Conservation (phyloP, 164 flowering plant genomes). For the Nymphaea thermarum region DNA sequence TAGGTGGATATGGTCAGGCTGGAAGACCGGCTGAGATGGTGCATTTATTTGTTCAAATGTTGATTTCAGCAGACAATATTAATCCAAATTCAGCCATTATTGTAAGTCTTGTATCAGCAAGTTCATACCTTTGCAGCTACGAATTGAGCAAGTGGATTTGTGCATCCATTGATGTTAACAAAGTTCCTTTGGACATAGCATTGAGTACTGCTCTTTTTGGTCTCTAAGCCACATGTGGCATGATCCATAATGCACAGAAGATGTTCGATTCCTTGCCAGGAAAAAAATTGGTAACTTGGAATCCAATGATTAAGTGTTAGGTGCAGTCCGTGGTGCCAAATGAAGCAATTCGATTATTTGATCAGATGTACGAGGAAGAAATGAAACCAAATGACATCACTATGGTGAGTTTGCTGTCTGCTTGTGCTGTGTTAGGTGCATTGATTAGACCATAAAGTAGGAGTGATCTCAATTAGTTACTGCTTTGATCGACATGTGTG, state of each 20-base stretch:
- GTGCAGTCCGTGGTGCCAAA: conserved; percentile 15
- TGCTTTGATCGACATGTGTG: conserved; percentile 25
- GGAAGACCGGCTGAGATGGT: conserved; percentile 20
- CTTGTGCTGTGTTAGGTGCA: conserved; percentile 31
- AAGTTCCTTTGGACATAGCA: conserved; percentile 13
- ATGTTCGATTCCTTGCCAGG: conserved; percentile 15
- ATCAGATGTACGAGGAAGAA: conserved; percentile 11
- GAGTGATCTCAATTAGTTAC: conserved; percentile 18
- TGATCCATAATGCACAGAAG: conserved; percentile 17
- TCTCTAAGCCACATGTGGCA: conserved; percentile 20
- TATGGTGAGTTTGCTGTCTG: conserved; percentile 23
- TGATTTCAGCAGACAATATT: conserved; percentile 17
- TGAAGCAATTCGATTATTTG: conserved; percentile 20
- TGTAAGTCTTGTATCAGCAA: conserved; percentile 26
- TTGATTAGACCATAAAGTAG: conserved; percentile 19
- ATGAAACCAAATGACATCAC: conserved; percentile 30
- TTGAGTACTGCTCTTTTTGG: conserved; percentile 25
- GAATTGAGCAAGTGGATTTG: conserved; percentile 22
- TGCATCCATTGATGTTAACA: conserved; percentile 20
- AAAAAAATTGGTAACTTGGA: conserved; percentile 28
- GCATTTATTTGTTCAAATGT: conserved; percentile 20
- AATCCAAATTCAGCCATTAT: conserved; percentile 20
- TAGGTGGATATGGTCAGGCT: conserved; percentile 24
- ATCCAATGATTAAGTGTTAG: conserved; percentile 26
- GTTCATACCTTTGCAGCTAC: conserved; percentile 15